A percentile compares a stretch with the other conserved stretches of the same genome.
Evolutionary conservation across 495 filamentous ascomycete species (phyloP).

Genomic region (Hypoxylon lienhwacheense): DNA sequence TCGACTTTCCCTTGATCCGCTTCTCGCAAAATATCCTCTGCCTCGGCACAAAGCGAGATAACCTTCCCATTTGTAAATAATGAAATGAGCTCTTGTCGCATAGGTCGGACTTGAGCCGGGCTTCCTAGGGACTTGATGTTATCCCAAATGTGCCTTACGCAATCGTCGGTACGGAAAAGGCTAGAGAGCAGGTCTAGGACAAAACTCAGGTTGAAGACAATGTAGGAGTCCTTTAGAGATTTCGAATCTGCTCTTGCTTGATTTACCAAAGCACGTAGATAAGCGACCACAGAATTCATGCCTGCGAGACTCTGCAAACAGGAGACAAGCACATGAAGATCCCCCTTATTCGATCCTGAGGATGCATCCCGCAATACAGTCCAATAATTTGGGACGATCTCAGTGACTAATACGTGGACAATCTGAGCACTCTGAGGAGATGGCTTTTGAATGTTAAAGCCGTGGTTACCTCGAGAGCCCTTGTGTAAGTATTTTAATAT

Average conservation of each 20-base stretch:
- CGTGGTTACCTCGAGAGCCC: slow-evolving; percentile 34
- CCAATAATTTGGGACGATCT: slow-evolving; percentile 80
- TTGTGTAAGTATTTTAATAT: slow-evolving; percentile 57
- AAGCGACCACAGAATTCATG: slow-evolving; percentile 66
- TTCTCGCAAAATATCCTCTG: slow-evolving; percentile 54
- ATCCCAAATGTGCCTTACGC: slow-evolving; percentile 59
- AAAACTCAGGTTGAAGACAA: slow-evolving; percentile 51
- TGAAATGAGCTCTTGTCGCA: slow-evolving; percentile 47
- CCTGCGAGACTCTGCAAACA: slow-evolving; percentile 75
- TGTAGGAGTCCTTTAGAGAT: slow-evolving; percentile 37
- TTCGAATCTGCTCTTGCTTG: slow-evolving; percentile 44
- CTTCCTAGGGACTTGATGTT: slow-evolving; percentile 6
- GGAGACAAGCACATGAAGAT: slow-evolving; percentile 54
- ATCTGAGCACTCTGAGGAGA: slow-evolving; percentile 68
- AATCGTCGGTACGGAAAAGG: slow-evolving; percentile 59
- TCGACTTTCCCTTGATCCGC: slow-evolving; percentile 39
- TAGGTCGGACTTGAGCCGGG: slow-evolving; percentile 21
- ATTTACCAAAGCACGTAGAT: slow-evolving; percentile 58
- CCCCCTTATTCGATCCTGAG: slow-evolving; percentile 25
- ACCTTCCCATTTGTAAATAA: slow-evolving; percentile 72
- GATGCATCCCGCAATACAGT: slow-evolving; percentile 54
- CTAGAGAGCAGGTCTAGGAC: slow-evolving; percentile 29
- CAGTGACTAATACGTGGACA: slow-evolving; percentile 66
- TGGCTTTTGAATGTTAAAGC: slow-evolving; percentile 64
- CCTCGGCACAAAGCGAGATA: slow-evolving; percentile 73